Evolutionary conservation across 805 yeast species (phyloP), one percentile per base, ranked within the genome.

Genomic region (Candida suzukii): DNA sequence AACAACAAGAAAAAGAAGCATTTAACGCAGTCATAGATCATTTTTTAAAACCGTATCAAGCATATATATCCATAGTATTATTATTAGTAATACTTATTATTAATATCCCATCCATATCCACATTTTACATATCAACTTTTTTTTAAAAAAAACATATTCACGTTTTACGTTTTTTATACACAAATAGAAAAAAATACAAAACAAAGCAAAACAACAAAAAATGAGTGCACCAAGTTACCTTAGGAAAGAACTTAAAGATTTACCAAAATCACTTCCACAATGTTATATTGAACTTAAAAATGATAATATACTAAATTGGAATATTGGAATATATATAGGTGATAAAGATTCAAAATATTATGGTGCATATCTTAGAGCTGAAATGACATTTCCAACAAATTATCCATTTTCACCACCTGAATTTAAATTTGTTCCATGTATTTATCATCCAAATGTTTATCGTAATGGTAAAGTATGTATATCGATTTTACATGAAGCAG

Each of bases 361-460:
- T 56, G 97, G 97, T 35, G 97, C 97, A 13, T 91, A 85, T 63
- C 84, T 91, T 67, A 86, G 80, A 57, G 96, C 96, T 19, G 95
- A 87, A 59, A 87, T 91, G 95, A 74, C 82, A 51, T 91, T 91
- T 65, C 98, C 98, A 6, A 64, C 70, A 19, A 95, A 88, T 61
- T 91, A 82, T 65, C 99, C 98, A 3, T 91, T 77, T 58, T 70
- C 86, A 19, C 99, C 99, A 24, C 99, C 98, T 34, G 78, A 83
- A 29, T 91, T 88, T 67, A 72, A 95, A 52, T 91, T 91, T 70
- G 82, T 91, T 8, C 96, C 97, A 13, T 83, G 95, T 34, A 86
- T 91, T 51, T 90, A 80, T 66, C 98, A 91, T 57, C 98, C 98
- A 21, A 91, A 91, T 60, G 95, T 91, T 41, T 91, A 91, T 65